These are phyloP conservation scores for Aspergillus asperescens DNA, from an alignment of 495 filamentous ascomycete genomes.

Conservation along the genomic window DNA sequence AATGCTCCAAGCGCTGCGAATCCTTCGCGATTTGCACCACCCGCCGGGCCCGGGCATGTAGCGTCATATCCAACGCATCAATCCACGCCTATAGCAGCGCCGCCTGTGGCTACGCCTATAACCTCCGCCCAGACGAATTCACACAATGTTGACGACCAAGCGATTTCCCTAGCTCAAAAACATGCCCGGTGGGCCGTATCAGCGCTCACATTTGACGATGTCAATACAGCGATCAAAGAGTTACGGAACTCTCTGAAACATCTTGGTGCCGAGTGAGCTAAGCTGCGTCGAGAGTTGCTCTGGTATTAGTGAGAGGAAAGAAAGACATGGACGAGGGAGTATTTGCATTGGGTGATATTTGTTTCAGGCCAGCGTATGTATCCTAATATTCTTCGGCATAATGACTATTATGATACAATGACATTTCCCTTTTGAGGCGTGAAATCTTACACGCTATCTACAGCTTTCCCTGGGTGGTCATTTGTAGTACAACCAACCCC, in stretches of 20 bases:
- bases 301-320: neutral
- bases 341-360: neutral
- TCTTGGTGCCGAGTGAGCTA: slow-evolving; percentile 34
- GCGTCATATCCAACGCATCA: slow-evolving; percentile 17
- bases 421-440: neutral
- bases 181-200: slow-evolving; percentile 97
- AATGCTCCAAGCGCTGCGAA: slow-evolving; percentile 19
- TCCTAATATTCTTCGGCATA: neutral
- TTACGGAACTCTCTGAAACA: slow-evolving; percentile 62
- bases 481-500: too few relatives aligned
- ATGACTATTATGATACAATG: slow-evolving; percentile 1
- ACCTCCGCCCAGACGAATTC: slow-evolving; percentile 17
- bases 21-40: slow-evolving; percentile 20
- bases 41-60: slow-evolving; percentile 15
- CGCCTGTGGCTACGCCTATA: slow-evolving; percentile 19
- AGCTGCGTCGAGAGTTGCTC: neutral
- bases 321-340: neutral
- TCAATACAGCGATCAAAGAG: slow-evolving; percentile 83
- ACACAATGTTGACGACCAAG: slow-evolving; percentile 59
- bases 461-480: too few relatives aligned
- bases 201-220: slow-evolving; percentile 93
- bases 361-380: neutral
- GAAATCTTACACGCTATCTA: too few relatives aligned
- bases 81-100: slow-evolving; percentile 15
- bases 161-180: slow-evolving; percentile 79